Evolutionary conservation across 2,329 filamentous ascomycete genomes (phyloP).

Genomic region (Didymella segeticola): DNA sequence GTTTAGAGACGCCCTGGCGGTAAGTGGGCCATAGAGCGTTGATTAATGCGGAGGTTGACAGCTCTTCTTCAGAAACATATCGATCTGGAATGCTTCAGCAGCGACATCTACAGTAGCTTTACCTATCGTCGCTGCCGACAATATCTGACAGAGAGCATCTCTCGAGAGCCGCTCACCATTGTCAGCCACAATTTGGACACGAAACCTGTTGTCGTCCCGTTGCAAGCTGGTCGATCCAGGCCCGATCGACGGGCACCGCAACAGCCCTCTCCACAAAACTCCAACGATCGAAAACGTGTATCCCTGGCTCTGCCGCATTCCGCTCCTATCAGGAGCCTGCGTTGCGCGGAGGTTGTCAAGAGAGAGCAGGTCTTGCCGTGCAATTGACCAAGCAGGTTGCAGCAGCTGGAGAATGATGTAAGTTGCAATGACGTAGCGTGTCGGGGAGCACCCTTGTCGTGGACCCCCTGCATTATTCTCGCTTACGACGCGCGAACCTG

Average conservation of each 20-base stretch:
- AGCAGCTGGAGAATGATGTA: constrained; percentile 16
- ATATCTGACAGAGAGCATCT: background rate
- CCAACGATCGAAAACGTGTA: constrained; percentile 15
- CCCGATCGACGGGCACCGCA: constrained; percentile 39
- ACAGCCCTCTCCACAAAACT: constrained; percentile 25
- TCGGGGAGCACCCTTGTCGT: constrained; percentile 21
- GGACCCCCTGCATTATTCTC: constrained; percentile 14
- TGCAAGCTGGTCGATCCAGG: constrained; percentile 25
- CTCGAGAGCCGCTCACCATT: background rate
- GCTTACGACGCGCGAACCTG: constrained; percentile 24
- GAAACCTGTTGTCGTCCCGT: constrained; percentile 14
- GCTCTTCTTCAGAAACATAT: background rate
- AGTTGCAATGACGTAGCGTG: constrained; percentile 25
- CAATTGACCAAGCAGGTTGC: constrained; percentile 30
- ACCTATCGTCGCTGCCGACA: background rate
- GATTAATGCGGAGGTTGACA: constrained; percentile 2
- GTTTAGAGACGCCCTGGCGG: constrained; percentile 23
- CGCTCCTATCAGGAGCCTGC: constrained; percentile 27
- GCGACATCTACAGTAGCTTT: background rate
- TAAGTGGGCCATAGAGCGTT: constrained; percentile 20
- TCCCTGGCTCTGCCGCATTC: constrained; percentile 21
- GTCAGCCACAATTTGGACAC: constrained; percentile 7
- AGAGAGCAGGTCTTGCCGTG: constrained; percentile 26
- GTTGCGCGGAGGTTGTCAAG: constrained; percentile 14
- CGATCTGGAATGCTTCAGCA: constrained; percentile 1